Conservation (phyloP, 768 basidiomycete species). For the Trametes punicea region DNA sequence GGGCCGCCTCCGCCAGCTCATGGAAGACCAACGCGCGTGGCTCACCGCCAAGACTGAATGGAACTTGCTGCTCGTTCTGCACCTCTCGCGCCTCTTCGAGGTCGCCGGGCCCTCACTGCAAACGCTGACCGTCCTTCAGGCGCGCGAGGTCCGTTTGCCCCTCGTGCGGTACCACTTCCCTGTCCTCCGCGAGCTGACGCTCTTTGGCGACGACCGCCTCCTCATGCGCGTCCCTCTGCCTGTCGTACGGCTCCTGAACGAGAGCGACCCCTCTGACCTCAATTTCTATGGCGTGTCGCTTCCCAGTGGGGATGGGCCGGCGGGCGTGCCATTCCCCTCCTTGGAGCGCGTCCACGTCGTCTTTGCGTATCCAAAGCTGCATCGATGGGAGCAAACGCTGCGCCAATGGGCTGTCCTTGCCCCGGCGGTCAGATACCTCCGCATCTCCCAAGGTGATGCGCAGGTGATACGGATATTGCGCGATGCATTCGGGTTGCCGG, state of each 20-base stretch:
- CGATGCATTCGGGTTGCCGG: conserved; percentile 1
- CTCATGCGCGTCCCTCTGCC: conserved; percentile 7
- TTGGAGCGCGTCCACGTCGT: conserved; percentile 14
- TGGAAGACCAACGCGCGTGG: conserved; percentile 9
- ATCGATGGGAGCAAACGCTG: conserved; percentile 17
- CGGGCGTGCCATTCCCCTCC: conserved; percentile 6
- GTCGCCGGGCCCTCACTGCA: conserved; percentile 8
- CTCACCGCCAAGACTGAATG: conserved; percentile 8
- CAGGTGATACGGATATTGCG: conserved; percentile 6
- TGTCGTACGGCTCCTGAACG: neutral
- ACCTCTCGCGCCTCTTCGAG: conserved; percentile 14
- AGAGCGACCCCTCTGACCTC: conserved; percentile 16
- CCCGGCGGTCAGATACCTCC: conserved; percentile 10
- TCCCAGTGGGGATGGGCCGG: neutral
- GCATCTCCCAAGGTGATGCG: conserved; percentile 8
- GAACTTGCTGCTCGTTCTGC: conserved; percentile 12
- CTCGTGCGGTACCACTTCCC: conserved; percentile 8
- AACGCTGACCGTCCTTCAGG: conserved; percentile 12
- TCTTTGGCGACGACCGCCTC: conserved; percentile 14
- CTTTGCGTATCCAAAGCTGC: conserved; percentile 10
- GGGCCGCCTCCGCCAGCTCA: conserved; percentile 7
- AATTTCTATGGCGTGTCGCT: conserved; percentile 6
- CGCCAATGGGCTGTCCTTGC: conserved; percentile 11
- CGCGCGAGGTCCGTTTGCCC: conserved; percentile 10
- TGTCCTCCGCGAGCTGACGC: conserved; percentile 14